Evolutionary conservation across 106 monocot species (phyloP).

Genomic region (Dendrobium catenatum): DNA sequence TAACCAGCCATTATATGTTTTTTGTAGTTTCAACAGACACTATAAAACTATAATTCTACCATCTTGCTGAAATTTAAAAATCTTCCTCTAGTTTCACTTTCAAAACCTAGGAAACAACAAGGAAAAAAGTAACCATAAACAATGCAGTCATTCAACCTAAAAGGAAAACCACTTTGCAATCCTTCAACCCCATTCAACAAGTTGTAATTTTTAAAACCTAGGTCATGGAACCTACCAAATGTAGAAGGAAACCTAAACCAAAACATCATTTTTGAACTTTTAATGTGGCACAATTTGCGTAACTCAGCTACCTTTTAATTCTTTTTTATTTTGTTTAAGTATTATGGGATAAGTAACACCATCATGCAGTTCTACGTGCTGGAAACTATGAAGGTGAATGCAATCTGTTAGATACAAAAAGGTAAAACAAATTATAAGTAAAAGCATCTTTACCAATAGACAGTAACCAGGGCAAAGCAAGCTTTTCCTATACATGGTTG

Average conservation of each 20-base stretch:
- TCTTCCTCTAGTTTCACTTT: not conserved
- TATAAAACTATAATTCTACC: not conserved
- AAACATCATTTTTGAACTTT: not conserved
- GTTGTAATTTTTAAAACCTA: not conserved
- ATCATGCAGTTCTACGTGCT: not conserved
- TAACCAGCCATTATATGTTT: not conserved
- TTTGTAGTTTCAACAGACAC: not conserved
- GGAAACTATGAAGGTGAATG: not conserved
- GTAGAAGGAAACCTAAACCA: not conserved
- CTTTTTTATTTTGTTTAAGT: not conserved
- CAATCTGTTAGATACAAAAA: not conserved
- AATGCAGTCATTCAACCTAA: not conserved
- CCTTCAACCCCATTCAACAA: not conserved
- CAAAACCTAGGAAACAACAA: not conserved
- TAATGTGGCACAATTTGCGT: not conserved
- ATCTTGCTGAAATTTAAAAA: not conserved
- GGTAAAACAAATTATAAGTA: not conserved
- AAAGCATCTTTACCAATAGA: slow-evolving; percentile 50
- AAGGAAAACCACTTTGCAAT: not conserved
- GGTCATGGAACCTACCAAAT: not conserved
- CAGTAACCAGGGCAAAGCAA: slow-evolving; percentile 83
- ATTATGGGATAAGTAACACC: not conserved
- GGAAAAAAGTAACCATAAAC: not conserved
- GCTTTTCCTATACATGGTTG: slow-evolving; percentile 91
- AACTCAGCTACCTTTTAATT: not conserved